A percentile compares a stretch with the other conserved stretches of the same genome.
Conservation (phyloP, 2,329 filamentous ascomycete species). For the Chalara sp. region DNA sequence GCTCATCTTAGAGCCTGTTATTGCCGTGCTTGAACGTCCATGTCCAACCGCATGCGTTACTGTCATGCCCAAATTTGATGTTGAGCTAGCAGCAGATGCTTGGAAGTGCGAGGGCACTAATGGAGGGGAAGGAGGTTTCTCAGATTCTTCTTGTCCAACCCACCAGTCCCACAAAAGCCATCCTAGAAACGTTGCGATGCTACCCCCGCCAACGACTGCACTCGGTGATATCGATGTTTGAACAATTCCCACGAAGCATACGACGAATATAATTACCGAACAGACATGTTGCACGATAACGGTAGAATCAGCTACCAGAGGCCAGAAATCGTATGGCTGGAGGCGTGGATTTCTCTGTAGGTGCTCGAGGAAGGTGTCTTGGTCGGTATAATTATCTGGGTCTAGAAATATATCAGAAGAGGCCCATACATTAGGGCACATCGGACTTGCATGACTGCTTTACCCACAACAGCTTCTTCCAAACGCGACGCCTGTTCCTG, state of each 20-base stretch:
- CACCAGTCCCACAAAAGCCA: conserved; percentile 92
- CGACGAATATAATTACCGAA: conserved; percentile 88
- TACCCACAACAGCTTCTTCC: conserved; percentile 98
- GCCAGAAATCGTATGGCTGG: conserved; percentile 97
- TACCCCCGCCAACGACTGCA: conserved; percentile 82
- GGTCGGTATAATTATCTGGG: conserved; percentile 98
- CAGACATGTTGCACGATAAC: conserved; percentile 97
- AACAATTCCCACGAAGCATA: conserved; percentile 87
- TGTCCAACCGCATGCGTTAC: neutral
- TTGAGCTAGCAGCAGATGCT: conserved; percentile 23
- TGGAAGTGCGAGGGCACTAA: neutral
- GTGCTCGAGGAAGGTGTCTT: conserved; percentile 92
- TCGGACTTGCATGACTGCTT: conserved; percentile 74
- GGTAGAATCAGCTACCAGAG: conserved; percentile 86
- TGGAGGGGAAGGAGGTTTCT: conserved; percentile 19
- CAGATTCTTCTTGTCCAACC: conserved; percentile 62
- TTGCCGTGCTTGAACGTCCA: conserved; percentile 11
- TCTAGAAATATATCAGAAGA: conserved; percentile 45
- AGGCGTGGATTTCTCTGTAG: conserved; percentile 90
- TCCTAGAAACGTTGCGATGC: conserved; percentile 72
- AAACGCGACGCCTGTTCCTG: conserved; percentile 62
- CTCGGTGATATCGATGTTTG: conserved; percentile 82
- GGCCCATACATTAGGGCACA: neutral
- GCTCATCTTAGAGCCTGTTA: conserved; percentile 26
- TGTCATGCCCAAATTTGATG: conserved; percentile 15